phyloP scores from a whole-genome alignment of 371 early-diverging fungal genomes.

The Apophysomyces trapeziformis region DNA sequence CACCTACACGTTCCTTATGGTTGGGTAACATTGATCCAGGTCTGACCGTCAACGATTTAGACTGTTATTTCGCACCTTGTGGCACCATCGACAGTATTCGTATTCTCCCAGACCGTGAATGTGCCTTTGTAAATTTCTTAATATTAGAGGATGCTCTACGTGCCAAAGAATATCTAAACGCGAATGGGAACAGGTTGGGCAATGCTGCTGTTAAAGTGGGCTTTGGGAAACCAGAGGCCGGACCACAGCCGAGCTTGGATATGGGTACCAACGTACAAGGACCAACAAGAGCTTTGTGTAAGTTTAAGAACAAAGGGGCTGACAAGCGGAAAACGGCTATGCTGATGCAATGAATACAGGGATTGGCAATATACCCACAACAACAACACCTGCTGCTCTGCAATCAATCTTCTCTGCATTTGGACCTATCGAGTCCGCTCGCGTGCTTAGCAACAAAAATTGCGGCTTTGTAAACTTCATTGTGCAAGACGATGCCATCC shows the following conservation, averaged over 20 bases:
- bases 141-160: constrained; percentile 77
- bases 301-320: neutral
- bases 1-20: constrained; percentile 90
- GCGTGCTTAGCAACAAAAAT: constrained; percentile 93
- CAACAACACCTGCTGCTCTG: constrained; percentile 75
- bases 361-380: constrained; percentile 93
- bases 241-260: constrained; percentile 19
- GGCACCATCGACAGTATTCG: constrained; percentile 93
- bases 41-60: constrained; percentile 78
- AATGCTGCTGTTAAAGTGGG: constrained; percentile 80
- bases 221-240: constrained; percentile 85
- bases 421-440: constrained; percentile 90
- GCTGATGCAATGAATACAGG: constrained; percentile 49
- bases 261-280: constrained; percentile 25
- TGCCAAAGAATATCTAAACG: constrained; percentile 82
- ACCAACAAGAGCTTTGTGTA: constrained; percentile 47
- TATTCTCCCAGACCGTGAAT: constrained; percentile 76
- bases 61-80: constrained; percentile 79
- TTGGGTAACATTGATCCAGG: constrained; percentile 88
- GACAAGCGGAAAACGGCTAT: neutral
- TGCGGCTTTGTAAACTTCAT: constrained; percentile 97
- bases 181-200: constrained; percentile 67
- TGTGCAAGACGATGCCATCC: constrained; percentile 84
- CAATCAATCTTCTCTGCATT: constrained; percentile 75
- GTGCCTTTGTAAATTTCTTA: constrained; percentile 51